Evolutionary conservation across 495 filamentous ascomycete genomes (phyloP), one percentile per base, ranked within the genome.

Genomic region (Neurospora tetraspora): DNA sequence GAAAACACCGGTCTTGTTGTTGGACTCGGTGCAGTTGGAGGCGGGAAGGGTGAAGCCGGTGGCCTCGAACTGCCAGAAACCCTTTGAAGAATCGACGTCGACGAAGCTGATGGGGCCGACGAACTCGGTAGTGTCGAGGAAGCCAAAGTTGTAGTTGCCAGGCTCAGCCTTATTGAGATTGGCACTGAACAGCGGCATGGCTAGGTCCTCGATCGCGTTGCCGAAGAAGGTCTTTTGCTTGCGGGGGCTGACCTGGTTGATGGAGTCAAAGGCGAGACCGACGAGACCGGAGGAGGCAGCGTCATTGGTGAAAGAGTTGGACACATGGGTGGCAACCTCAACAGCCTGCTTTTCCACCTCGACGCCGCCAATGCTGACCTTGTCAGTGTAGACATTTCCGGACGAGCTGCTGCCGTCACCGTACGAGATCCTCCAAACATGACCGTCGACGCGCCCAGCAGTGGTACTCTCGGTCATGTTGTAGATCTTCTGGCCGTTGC

Each of bases 11-110:
- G 71, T 27, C 18, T 43, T 68, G 70, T 34, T 59, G 73, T 71
- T 72, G 65, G 83, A 84, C 77, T 72, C 43, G 39, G 68, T 71
- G 3, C 43, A 43, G 65, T 31, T 40, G 75, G 59, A 72, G 72
- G 72, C 76, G 72, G 87, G 90, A 71, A 93, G 79, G 40, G 85
- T 79, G 82, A 89, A 93, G 72, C 89, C 88, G 23, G 84, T 80
- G 20, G 86, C 83, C 36, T 86, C 86, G 82, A 95, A 93, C 71
- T 86, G 80, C 92, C 92, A 95, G 86, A 90, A 93, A 68, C 92
- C 92, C 61, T 87, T 77, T 31, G 83, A 83, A 74, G 80, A 83
- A 79, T 91, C 86, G 69, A 93, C 90, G 68, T 84, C 73, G 37
- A 85, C 78, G 71, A 89, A 93, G n/a, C 83, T 82, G 73, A 94